Evolutionary conservation across 495 filamentous ascomycete species (phyloP), one percentile per base, ranked within the genome.

Genomic region (Penicillium argentinense): DNA sequence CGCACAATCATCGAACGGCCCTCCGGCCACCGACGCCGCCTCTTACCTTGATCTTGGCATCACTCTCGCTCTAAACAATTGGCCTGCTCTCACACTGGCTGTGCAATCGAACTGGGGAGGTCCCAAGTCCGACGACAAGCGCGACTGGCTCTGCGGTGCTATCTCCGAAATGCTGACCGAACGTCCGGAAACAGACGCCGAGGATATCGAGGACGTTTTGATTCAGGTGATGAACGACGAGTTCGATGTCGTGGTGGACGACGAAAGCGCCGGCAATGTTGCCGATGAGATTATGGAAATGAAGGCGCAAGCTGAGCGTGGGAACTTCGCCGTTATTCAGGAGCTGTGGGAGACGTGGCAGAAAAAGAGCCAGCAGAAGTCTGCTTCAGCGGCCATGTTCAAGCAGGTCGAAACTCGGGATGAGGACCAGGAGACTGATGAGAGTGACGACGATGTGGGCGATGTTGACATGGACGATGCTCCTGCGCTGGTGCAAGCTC

Each of bases 161-260:
- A 78, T 97, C 56, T 88, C 87, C 46, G 90, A 96, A 7, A 83
- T 96, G 58, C 80, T 97, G 39, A 62, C 66, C 0, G 77, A 81
- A 19, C 66, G 83, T 8, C 81, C 88, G 18, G 87, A 91, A 46
- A 89, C 86, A 22, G 87, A 96, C 53, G 73, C 77, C n/a, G 80
- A 85, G 33, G 89, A 96, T 54, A 66, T 97, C 25, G 93, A 97
- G 69, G 76, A 81, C 32, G 81, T 89, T 9, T 71, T 97, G 41
- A 68, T 95, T 21, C 87, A 96, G 54, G 86, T 91, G 16, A 91
- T 98, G 86, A 80, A 85, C 50, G 95, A 97, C 67, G 92, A 98
- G 67, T 98, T 97, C 62, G 89, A 93, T 39, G 85, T 91, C 26
- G 83, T 84, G 42, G 78, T 97, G 12, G 93, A 97, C 57, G 91